Percentiles rank a stretch among this genome's conserved stretches.
Conservation (phyloP, 2,329 filamentous ascomycete species). For the Penicillium griseofulvum region DNA sequence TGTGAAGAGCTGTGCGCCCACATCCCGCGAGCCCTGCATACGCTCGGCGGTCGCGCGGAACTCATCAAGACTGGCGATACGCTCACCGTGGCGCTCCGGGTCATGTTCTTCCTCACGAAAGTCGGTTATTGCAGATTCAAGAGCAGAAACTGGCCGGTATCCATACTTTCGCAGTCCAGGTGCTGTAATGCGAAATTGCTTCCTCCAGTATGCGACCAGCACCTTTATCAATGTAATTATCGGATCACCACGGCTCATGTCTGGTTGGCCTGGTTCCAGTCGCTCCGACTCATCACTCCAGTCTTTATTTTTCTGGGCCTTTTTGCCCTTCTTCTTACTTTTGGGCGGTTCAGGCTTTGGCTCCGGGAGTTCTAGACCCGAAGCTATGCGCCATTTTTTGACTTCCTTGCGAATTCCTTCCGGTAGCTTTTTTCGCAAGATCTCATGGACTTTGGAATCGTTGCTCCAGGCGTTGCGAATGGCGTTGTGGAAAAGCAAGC, state of each 20-base stretch:
- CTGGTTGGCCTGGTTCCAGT: slow-evolving; percentile 66
- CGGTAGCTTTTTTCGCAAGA: slow-evolving; percentile 70
- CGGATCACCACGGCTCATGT: slow-evolving; percentile 81
- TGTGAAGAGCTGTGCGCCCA: slow-evolving; percentile 86
- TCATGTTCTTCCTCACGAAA: slow-evolving; percentile 65
- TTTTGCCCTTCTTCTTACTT: slow-evolving; percentile 43
- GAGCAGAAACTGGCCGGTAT: slow-evolving; percentile 73
- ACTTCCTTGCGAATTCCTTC: slow-evolving; percentile 68
- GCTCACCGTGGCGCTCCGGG: slow-evolving; percentile 69
- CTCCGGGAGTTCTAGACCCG: slow-evolving; percentile 56
- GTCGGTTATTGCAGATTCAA: slow-evolving; percentile 71
- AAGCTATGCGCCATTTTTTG: slow-evolving; percentile 68
- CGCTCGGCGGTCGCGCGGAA: slow-evolving; percentile 67
- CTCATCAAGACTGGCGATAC: slow-evolving; percentile 62
- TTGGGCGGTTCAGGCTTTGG: slow-evolving; percentile 42
- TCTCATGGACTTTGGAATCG: slow-evolving; percentile 71
- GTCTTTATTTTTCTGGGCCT: slow-evolving; percentile 54
- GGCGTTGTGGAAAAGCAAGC: slow-evolving; percentile 85
- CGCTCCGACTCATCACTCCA: slow-evolving; percentile 70
- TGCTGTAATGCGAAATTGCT: slow-evolving; percentile 71
- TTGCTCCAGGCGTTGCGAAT: slow-evolving; percentile 81
- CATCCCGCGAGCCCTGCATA: slow-evolving; percentile 79
- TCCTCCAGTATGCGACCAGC: slow-evolving; percentile 84
- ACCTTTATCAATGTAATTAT: slow-evolving; percentile 71
- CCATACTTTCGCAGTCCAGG: slow-evolving; percentile 85